Percentiles rank a stretch among this genome's conserved stretches.
Evolutionary conservation across 2,329 filamentous ascomycete species (phyloP).

Genomic region (Bertia moriformis): DNA sequence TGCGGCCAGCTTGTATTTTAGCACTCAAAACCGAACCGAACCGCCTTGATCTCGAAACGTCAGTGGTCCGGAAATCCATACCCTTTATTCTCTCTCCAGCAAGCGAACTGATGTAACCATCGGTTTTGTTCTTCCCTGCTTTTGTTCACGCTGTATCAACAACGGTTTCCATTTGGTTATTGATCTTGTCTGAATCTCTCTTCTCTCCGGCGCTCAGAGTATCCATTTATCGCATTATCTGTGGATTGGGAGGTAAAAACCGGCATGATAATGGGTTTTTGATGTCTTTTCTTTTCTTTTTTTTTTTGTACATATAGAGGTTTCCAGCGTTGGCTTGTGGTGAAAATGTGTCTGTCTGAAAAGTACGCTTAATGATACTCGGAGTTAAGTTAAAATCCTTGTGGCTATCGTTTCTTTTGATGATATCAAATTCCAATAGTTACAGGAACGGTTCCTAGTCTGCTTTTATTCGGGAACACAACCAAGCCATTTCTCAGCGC

Average conservation of each 20-base stretch:
- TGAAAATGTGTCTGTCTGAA: too few relatives aligned
- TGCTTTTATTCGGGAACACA: too few relatives aligned
- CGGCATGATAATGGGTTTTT: not conserved
- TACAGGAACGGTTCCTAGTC: too few relatives aligned
- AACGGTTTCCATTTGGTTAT: not conserved
- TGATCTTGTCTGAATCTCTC: not conserved
- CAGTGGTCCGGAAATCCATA: not conserved
- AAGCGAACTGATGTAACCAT: too few relatives aligned
- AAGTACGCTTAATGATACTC: too few relatives aligned
- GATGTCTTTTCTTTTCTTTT: not conserved
- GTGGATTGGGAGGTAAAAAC: conserved; percentile 1
- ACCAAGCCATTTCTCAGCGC: too few relatives aligned
- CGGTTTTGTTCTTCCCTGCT: not conserved
- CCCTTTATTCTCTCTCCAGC: too few relatives aligned
- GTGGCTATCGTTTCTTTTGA: too few relatives aligned
- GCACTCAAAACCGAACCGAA: not conserved
- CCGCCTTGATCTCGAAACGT: not conserved
- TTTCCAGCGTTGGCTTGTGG: not conserved
- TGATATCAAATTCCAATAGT: too few relatives aligned
- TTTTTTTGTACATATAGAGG: not conserved
- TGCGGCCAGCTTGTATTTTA: not conserved
- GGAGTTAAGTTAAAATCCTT: too few relatives aligned
- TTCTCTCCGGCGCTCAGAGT: conserved; percentile 1
- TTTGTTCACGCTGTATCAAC: not conserved
- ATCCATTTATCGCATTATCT: conserved; percentile 1